These are phyloP conservation scores for Ramaria rubella DNA, from an alignment of 768 basidiomycete genomes.

Conservation along the genomic window DNA sequence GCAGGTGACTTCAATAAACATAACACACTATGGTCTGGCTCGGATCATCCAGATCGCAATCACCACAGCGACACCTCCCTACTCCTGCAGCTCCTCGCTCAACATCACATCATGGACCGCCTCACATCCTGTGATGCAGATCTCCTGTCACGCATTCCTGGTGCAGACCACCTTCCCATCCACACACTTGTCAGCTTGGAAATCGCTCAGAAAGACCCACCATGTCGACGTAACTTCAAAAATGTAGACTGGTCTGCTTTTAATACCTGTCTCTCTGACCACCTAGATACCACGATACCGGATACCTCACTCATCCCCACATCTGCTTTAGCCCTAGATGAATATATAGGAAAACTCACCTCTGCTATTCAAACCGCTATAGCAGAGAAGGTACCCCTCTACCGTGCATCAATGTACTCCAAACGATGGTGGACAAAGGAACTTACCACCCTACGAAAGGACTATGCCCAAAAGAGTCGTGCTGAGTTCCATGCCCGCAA, in stretches of 20 bases:
- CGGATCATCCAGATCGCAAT: neutral
- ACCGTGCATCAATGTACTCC: conserved; percentile 15
- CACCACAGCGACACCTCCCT: neutral
- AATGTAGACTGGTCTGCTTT: neutral
- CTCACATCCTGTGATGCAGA: neutral
- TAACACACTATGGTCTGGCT: neutral
- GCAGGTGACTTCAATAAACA: neutral
- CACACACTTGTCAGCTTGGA: neutral
- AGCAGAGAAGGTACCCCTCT: conserved; percentile 14
- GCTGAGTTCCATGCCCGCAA: neutral
- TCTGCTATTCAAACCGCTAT: conserved; percentile 17
- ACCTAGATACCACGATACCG: conserved; percentile 16
- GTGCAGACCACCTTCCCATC: neutral
- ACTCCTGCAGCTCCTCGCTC: neutral
- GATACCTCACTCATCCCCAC: conserved; percentile 8
- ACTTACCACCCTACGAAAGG: conserved; percentile 18
- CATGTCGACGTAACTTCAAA: neutral
- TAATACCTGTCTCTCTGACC: conserved; percentile 22
- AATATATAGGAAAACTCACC: conserved; percentile 1
- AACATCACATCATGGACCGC: neutral
- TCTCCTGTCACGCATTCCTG: neutral
- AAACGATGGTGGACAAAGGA: conserved; percentile 32
- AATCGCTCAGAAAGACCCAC: neutral
- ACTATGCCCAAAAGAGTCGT: conserved; percentile 11
- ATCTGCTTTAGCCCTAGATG: conserved; percentile 13